These are phyloP conservation scores for Aegilops sharonensis DNA, from an alignment of 176 grass and related monocot genomes.

Conservation along the genomic window DNA sequence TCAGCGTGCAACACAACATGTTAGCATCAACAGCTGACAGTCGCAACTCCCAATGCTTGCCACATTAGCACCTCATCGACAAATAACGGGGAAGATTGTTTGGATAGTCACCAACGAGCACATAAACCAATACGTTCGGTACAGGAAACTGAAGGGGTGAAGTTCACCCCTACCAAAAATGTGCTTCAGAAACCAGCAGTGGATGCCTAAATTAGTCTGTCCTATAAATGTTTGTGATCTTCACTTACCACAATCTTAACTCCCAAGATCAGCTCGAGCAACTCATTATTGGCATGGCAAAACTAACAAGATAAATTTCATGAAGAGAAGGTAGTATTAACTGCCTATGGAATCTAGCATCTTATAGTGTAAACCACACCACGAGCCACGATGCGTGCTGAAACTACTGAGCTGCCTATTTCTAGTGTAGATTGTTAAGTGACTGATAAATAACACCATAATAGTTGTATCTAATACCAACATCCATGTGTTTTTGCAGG, in stretches of 20 bases:
- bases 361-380: neutral
- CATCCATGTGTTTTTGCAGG: neutral
- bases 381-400: neutral
- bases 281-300: neutral
- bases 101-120: neutral
- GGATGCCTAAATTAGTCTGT: neutral
- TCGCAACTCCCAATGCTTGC: neutral
- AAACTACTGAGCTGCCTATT: neutral
- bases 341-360: neutral
- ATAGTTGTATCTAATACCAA: neutral
- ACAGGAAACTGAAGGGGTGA: neutral
- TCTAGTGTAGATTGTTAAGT: neutral
- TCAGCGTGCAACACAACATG: slow-evolving; percentile 1
- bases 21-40: neutral
- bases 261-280: neutral
- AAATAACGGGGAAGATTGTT: neutral
- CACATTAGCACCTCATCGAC: neutral
- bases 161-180: neutral
- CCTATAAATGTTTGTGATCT: neutral
- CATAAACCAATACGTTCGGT: neutral
- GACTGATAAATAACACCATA: neutral
- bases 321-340: neutral
- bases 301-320: neutral
- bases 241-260: neutral
- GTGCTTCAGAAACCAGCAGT: neutral